Percentiles rank a stretch among this genome's conserved stretches.
phyloP scores from a whole-genome alignment of 495 filamentous ascomycete genomes.

The Lophiostoma macrostomum region DNA sequence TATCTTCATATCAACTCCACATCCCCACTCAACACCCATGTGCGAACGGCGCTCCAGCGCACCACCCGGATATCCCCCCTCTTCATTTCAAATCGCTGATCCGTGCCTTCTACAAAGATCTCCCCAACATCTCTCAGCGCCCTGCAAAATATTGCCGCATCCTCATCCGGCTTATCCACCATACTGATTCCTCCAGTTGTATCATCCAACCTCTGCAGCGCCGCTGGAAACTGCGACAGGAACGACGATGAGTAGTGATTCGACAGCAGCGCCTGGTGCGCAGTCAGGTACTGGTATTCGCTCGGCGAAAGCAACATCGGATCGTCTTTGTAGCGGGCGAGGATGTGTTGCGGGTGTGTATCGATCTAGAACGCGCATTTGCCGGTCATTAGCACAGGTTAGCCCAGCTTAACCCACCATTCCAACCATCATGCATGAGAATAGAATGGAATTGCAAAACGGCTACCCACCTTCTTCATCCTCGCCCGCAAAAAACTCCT shows the following conservation, averaged over 20 bases:
- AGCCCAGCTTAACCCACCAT: too few species aligned
- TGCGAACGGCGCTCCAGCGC: slow-evolving; percentile 77
- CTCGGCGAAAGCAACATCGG: slow-evolving; percentile 56
- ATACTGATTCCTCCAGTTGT: slow-evolving; percentile 84
- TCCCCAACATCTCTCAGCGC: slow-evolving; percentile 62
- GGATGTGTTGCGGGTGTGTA: slow-evolving; percentile 62
- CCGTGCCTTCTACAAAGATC: slow-evolving; percentile 51
- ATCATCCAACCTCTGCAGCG: slow-evolving; percentile 81
- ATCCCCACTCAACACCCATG: slow-evolving; percentile 66
- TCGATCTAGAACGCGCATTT: slow-evolving; percentile 62
- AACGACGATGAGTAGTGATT: slow-evolving; percentile 80
- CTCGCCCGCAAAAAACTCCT: slow-evolving; percentile 80
- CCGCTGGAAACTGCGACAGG: slow-evolving; percentile 70
- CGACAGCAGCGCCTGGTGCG: slow-evolving; percentile 78
- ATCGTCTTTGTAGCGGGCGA: slow-evolving; percentile 37
- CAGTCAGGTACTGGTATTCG: slow-evolving; percentile 73
- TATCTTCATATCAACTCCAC: slow-evolving; percentile 74
- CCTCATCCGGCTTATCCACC: slow-evolving; percentile 81
- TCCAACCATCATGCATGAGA: too few species aligned
- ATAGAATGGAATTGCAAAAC: slow-evolving; percentile 38
- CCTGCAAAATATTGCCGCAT: slow-evolving; percentile 79
- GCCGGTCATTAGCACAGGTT: too few species aligned
- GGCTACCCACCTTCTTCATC: slow-evolving; percentile 63
- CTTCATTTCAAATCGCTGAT: slow-evolving; percentile 57
- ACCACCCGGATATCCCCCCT: slow-evolving; percentile 85